Base-by-base conservation (phyloP, 441 rosid species). In the Capsella rubella region DNA sequence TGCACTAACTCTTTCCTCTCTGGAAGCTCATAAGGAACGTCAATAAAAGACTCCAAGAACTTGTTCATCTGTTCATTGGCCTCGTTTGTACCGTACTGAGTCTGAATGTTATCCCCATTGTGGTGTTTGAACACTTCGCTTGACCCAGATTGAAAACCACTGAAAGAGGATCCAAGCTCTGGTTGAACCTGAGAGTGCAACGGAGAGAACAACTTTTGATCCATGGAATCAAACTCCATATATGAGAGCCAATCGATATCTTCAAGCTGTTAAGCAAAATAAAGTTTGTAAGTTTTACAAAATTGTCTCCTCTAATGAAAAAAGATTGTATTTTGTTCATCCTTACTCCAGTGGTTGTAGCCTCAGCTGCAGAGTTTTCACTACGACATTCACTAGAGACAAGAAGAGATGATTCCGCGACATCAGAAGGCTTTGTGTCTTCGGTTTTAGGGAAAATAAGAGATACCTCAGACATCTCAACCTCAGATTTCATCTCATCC, bases 1-100 rank as follows among this genome's bases (percentile, higher is more conserved):
- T 75, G 78, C 0, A 72, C 67, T 16, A 75, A 31, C 49, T 58
- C 55, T 8, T 60, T 78, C 55, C 72, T 71, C 71, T 60, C 49
- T 3, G 75, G 47, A 71, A 29, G 27, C 10, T 81, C 94, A 35
- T 53, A 82, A 0, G 85, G 40, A 64, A 14, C 54, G 42, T 82
- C 77, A 52, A 89, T 80, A 67, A 85, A 34, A 4, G 88, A 82
- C 25, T 88, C 54, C 76, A 91, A 69, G 79, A 87, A 87, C 58
- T 76, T 71, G 0, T 85, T 56, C 14, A 83, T 61, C 62, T 64
- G 43, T 28, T 75, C 66, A 32, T 86, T 85, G 2, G 62, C 4
- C 46, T 84, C 84, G 39, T 86, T 83, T 42, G 84, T 43, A 56
- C 61, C 84, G 16, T 66, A 59, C 54, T 57, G 75, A 47, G 71